These are phyloP conservation scores for Urochloa ruziziensis DNA, from an alignment of 176 grass and related monocot species.

Conservation along the genomic window DNA sequence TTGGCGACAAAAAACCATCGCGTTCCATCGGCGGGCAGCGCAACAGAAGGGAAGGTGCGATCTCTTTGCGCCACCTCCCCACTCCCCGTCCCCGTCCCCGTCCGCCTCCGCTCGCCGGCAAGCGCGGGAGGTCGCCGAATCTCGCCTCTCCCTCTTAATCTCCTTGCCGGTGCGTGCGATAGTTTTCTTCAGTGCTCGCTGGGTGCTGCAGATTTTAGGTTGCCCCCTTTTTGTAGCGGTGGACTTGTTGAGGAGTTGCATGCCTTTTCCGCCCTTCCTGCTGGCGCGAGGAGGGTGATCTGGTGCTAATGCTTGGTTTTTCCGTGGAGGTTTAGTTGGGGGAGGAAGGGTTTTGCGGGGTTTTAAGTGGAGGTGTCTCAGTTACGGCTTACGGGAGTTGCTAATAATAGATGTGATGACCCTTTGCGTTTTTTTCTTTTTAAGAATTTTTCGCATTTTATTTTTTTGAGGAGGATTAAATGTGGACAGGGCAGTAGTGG, in stretches of 20 bases:
- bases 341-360: neutral
- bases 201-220: neutral
- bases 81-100: neutral
- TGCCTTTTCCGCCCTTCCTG: neutral
- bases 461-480: neutral
- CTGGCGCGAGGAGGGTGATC: neutral
- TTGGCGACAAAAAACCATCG: conserved; percentile 1
- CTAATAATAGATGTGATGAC: neutral
- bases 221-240: neutral
- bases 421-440: neutral
- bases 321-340: neutral
- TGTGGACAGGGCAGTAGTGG: neutral
- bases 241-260: neutral
- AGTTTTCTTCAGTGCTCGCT: neutral
- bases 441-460: neutral
- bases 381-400: neutral
- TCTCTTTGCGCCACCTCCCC: neutral
- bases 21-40: neutral
- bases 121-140: neutral
- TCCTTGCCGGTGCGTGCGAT: neutral
- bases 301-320: neutral
- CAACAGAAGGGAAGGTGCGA: neutral
- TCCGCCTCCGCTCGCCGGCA: neutral
- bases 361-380: neutral
- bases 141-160: neutral